phyloP scores from a whole-genome alignment of 177 flowering plant genomes.

The Vitis hybrid region DNA sequence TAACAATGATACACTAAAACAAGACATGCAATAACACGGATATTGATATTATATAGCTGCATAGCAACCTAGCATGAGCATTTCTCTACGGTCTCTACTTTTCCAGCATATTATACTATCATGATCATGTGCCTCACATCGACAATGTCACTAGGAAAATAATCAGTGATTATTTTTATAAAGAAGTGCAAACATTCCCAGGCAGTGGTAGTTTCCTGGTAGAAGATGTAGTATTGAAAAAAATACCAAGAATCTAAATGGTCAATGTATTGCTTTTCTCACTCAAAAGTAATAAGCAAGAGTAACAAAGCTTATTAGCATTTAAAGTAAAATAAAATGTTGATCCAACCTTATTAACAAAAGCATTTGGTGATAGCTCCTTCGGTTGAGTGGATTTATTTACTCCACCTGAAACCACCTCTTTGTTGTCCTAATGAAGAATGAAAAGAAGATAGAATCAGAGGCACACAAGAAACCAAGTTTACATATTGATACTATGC shows the following conservation, averaged over 20 bases:
- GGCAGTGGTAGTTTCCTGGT: neutral
- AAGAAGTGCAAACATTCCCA: too few relatives aligned
- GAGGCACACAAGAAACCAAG: neutral
- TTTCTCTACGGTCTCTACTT: neutral
- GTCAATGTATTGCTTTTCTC: neutral
- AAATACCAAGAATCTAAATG: neutral
- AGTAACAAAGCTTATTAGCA: neutral
- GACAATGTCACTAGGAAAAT: too few relatives aligned
- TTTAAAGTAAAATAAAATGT: neutral
- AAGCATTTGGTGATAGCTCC: slow-evolving; percentile 32
- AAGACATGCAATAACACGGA: neutral
- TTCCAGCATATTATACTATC: too few relatives aligned
- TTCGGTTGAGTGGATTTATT: neutral
- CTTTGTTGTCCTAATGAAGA: slow-evolving; percentile 16
- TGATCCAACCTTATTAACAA: slow-evolving; percentile 39
- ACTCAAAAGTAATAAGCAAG: neutral
- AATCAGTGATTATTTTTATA: too few relatives aligned
- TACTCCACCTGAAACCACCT: slow-evolving; percentile 11
- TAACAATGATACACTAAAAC: neutral
- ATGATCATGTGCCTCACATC: too few relatives aligned
- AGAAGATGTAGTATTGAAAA: neutral
- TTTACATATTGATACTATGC: too few relatives aligned
- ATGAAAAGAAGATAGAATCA: neutral
- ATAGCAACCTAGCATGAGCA: neutral
- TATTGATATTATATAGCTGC: neutral